phyloP scores from a whole-genome alignment of 2,329 filamentous ascomycete species.

The Fusarium chaquense region DNA sequence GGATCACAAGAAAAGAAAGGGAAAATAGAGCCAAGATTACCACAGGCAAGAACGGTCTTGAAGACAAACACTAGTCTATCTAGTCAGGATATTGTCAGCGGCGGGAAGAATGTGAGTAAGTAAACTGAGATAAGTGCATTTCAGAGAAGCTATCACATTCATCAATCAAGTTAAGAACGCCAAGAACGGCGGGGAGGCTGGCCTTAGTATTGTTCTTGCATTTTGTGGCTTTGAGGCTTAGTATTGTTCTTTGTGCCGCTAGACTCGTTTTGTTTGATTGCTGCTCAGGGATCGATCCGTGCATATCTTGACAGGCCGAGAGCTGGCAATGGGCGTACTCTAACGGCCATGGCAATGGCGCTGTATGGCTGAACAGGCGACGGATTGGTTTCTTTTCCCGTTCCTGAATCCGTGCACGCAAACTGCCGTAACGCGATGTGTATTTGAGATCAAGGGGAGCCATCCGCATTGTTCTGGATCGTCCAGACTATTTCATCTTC shows the following conservation, averaged over 20 bases:
- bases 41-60: slow-evolving; percentile 18
- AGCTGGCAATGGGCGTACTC: slow-evolving; percentile 13
- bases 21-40: slow-evolving; percentile 9
- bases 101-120: slow-evolving; percentile 36
- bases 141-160: slow-evolving; percentile 37
- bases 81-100: slow-evolving; percentile 42
- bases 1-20: slow-evolving; percentile 28
- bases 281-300: slow-evolving; percentile 24
- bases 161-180: slow-evolving; percentile 27
- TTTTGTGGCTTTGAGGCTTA: slow-evolving; percentile 49
- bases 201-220: slow-evolving; percentile 52
- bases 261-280: slow-evolving; percentile 16
- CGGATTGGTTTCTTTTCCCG: slow-evolving; percentile 29
- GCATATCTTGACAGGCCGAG: slow-evolving; percentile 39
- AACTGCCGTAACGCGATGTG: slow-evolving; percentile 13
- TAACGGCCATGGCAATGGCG: slow-evolving; percentile 15
- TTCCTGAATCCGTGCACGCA: slow-evolving; percentile 31
- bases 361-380: slow-evolving; percentile 1
- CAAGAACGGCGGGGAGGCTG: slow-evolving; percentile 31
- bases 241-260: slow-evolving; percentile 50
- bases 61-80: slow-evolving; percentile 24
- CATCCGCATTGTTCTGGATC: slow-evolving; percentile 26
- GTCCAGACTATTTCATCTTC: not conserved
- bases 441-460: slow-evolving; percentile 11
- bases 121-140: slow-evolving; percentile 25